Percentiles rank a stretch among this genome's conserved stretches.
Evolutionary conservation across 2,329 filamentous ascomycete species (phyloP).

Genomic region (Neonectria magnoliae): DNA sequence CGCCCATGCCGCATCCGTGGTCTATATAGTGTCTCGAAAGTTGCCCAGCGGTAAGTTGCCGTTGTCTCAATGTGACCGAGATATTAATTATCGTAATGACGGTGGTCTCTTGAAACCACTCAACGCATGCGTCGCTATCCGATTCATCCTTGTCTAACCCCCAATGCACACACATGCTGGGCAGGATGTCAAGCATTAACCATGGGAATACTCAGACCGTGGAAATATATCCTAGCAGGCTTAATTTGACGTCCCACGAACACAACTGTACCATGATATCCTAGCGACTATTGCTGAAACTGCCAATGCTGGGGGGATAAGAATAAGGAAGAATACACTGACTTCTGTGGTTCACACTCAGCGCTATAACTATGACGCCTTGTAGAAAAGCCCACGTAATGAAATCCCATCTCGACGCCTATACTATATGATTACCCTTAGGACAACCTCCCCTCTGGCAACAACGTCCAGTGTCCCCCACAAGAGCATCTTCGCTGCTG

Average conservation of each 20-base stretch:
- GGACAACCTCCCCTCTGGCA: constrained; percentile 47
- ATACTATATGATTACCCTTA: constrained; percentile 18
- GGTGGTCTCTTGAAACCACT: not conserved
- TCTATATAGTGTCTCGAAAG: not conserved
- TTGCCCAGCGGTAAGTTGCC: not conserved
- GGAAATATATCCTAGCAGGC: not conserved
- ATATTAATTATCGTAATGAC: not conserved
- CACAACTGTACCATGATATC: not conserved
- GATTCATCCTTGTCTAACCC: not conserved
- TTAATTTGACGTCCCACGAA: not conserved
- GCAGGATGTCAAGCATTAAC: not conserved
- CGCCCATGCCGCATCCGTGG: too few relatives aligned
- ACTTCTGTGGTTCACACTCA: not conserved
- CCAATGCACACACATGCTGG: not conserved
- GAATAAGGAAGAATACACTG: not conserved
- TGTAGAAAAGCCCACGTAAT: not conserved
- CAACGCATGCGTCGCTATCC: not conserved
- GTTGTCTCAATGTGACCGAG: not conserved
- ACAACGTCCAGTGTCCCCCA: constrained; percentile 62
- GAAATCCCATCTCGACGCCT: not conserved
- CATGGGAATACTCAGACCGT: not conserved
- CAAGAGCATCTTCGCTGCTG: constrained; percentile 67
- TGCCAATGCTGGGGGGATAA: not conserved
- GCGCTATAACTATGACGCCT: constrained; percentile 5
- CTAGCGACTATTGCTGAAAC: not conserved